A percentile compares a stretch with the other conserved stretches of the same genome.
Conservation (phyloP, 805 yeast species). For the Nakazawaea siamensis region DNA sequence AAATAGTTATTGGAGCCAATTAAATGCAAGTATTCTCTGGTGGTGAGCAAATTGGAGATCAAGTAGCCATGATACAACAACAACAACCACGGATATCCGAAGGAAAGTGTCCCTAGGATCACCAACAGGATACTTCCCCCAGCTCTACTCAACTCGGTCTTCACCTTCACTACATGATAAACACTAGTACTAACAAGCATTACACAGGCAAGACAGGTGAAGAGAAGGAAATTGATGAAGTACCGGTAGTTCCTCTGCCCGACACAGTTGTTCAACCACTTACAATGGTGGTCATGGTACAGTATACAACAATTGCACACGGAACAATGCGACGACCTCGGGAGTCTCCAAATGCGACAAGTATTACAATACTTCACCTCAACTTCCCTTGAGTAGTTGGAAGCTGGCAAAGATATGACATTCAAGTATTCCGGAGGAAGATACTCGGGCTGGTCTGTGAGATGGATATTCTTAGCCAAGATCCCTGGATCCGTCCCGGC, state of each 20-base stretch:
- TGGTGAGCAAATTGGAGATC: slow-evolving; percentile 52
- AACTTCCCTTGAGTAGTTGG: slow-evolving; percentile 20
- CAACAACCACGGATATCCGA: slow-evolving; percentile 50
- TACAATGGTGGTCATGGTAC: slow-evolving; percentile 54
- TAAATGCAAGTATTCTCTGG: slow-evolving; percentile 60
- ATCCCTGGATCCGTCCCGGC: slow-evolving; percentile 64
- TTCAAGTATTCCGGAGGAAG: slow-evolving; percentile 54
- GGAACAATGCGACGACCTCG: slow-evolving; percentile 33
- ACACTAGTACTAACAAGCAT: slow-evolving; percentile 23
- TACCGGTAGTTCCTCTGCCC: slow-evolving; percentile 66
- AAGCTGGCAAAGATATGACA: slow-evolving; percentile 40
- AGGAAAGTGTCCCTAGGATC: slow-evolving; percentile 34
- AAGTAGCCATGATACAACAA: slow-evolving; percentile 46
- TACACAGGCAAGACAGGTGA: slow-evolving; percentile 22
- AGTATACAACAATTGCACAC: slow-evolving; percentile 31
- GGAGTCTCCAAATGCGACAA: slow-evolving; percentile 27
- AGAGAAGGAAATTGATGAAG: slow-evolving; percentile 44
- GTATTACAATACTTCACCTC: slow-evolving; percentile 43
- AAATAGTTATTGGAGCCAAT: slow-evolving; percentile 6
- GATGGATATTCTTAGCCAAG: slow-evolving; percentile 59
- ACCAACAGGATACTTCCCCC: slow-evolving; percentile 39
- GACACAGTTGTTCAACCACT: slow-evolving; percentile 66
- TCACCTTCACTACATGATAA: slow-evolving; percentile 20
- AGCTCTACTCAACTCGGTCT: slow-evolving; percentile 9
- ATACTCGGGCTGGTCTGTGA: slow-evolving; percentile 29